Base-by-base conservation (phyloP, 768 basidiomycete genomes). In the Arthromyces matolae region DNA sequence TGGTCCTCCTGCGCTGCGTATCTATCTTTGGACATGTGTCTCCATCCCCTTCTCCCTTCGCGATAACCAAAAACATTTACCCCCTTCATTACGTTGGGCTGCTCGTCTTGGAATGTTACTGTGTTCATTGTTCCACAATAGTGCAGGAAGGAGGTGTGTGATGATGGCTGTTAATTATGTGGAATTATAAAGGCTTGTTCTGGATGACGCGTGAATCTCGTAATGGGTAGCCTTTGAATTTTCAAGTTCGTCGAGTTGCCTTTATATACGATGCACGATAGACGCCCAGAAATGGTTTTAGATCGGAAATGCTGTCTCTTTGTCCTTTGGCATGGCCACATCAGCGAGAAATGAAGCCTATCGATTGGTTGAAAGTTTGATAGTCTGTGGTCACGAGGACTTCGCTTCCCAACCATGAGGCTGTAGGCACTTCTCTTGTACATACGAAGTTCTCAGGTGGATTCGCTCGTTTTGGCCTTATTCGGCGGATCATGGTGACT, bases 11-110 rank as follows among this genome's bases (percentile, higher is more conserved):
- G 55, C 16, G 58, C 56, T 23, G 50, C 50, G 48, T 60, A 57
- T n/a, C 66, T 65, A 45, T 67, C 67, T 42, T 67, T 61, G 8
- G 67, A 60, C 42, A 71, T 45, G 45, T 78, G 76, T 53, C 76
- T 76, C 79, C 79, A 79, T 5, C 56, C 60, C 24, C 63, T 59
- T 49, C 69, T 71, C 40, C 64, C 62, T 20, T 57, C 51, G 38
- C 71, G 68, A 59, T 65, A 78, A 16, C 70, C 71, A 54, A 71
- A 77, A 18, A 69, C 60, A 34, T 63, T 67, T 32, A 69, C 44
- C 32, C 60, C 50, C 39, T 58, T 49, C 19, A 70, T 51, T 10
- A 48, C 50, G 50, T 65, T 70, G 18, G 67, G 70, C 8, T 41
- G 37, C 23, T 51, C 45, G 19, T 56, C 55, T 24, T 49, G 44